phyloP scores from a whole-genome alignment of 257 asterid species.

The Solanum lycopersicoides region DNA sequence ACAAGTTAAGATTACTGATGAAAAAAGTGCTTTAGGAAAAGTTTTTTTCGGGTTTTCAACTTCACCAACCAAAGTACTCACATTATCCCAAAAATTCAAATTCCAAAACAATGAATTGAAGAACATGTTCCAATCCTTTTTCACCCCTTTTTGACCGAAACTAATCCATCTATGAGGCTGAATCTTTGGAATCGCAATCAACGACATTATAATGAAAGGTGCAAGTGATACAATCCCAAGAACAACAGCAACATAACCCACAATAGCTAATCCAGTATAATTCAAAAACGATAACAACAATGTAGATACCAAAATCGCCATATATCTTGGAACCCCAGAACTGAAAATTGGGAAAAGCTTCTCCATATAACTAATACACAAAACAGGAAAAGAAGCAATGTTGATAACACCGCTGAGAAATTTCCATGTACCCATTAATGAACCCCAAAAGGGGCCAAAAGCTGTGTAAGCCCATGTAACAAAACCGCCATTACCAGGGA shows the following conservation, averaged over 20 bases:
- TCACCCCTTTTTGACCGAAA: constrained; percentile 40
- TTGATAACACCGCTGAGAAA: constrained; percentile 6
- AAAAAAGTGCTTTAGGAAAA: constrained; percentile 41
- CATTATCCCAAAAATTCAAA: constrained; percentile 70
- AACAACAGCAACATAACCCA: constrained; percentile 13
- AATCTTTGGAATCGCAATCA: constrained; percentile 9
- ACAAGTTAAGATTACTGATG: constrained; percentile 51
- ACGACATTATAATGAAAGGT: constrained; percentile 7
- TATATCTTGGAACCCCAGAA: not conserved
- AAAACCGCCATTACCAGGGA: constrained; percentile 11
- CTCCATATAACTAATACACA: constrained; percentile 6
- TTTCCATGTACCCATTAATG: constrained; percentile 8
- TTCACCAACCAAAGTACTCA: constrained; percentile 67
- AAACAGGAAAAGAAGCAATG: constrained; percentile 5
- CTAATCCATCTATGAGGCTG: constrained; percentile 32
- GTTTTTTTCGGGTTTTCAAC: constrained; percentile 55
- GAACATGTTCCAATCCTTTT: constrained; percentile 54
- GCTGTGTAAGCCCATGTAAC: constrained; percentile 3
- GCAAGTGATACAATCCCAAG: constrained; percentile 15
- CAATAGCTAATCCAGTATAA: constrained; percentile 16
- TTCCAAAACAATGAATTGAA: constrained; percentile 75
- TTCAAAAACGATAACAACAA: constrained; percentile 13
- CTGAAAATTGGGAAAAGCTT: constrained; percentile 1
- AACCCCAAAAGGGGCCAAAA: constrained; percentile 11
- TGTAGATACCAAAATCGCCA: constrained; percentile 8